These are phyloP conservation scores for Xerocomellus amylosporus DNA, from an alignment of 768 basidiomycete species.

Conservation along the genomic window DNA sequence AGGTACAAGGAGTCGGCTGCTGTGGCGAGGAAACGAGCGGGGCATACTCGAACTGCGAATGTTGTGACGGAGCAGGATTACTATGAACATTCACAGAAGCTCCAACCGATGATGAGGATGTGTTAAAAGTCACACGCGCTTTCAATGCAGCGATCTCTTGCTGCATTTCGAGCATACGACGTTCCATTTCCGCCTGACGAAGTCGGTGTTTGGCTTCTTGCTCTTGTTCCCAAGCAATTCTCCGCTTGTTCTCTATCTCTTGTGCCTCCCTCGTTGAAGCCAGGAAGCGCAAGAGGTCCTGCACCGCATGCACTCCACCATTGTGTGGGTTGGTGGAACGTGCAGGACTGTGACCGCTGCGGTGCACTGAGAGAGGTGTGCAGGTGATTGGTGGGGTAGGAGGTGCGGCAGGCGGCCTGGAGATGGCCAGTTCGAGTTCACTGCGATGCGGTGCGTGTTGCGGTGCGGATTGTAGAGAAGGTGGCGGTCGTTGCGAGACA, in stretches of 20 bases:
- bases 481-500: constrained; percentile 18
- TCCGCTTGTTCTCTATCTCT: constrained; percentile 56
- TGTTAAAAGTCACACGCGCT: constrained; percentile 35
- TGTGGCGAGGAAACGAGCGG: constrained; percentile 14
- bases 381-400: constrained; percentile 32
- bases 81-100: neutral
- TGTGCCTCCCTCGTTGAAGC: constrained; percentile 57
- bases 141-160: constrained; percentile 50
- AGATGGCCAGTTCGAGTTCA: constrained; percentile 62
- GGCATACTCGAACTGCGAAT: constrained; percentile 6
- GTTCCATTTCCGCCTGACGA: constrained; percentile 58
- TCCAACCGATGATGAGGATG: constrained; percentile 3
- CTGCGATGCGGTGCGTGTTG: constrained; percentile 56
- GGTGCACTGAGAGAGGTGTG: neutral
- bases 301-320: constrained; percentile 45
- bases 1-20: constrained; percentile 31
- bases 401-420: constrained; percentile 27
- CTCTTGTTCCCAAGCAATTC: constrained; percentile 66
- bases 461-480: constrained; percentile 33
- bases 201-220: constrained; percentile 59
- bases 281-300: constrained; percentile 60
- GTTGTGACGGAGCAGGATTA: constrained; percentile 1
- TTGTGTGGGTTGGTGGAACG: constrained; percentile 31
- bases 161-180: constrained; percentile 51
- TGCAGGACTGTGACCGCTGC: constrained; percentile 9